phyloP scores from a whole-genome alignment of 768 basidiomycete species.

The Psilocybe cubensis region DNA sequence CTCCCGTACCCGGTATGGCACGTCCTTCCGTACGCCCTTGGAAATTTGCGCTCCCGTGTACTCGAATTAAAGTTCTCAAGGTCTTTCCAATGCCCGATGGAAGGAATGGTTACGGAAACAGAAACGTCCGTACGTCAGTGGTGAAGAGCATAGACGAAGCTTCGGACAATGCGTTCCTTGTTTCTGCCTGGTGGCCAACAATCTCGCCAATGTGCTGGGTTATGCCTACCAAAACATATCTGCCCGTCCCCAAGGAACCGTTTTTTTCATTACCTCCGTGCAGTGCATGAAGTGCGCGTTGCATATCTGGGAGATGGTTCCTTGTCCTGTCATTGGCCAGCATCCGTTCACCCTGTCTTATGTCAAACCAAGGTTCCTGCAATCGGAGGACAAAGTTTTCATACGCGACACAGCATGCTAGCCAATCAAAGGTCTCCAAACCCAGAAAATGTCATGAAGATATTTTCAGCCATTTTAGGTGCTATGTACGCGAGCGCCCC shows the following conservation, averaged over 20 bases:
- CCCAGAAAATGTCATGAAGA: neutral
- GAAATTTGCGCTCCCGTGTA: neutral
- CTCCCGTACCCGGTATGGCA: neutral
- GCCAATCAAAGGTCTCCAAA: neutral
- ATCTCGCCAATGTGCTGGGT: neutral
- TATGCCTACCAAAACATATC: neutral
- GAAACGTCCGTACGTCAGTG: neutral
- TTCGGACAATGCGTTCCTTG: neutral
- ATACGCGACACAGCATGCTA: neutral
- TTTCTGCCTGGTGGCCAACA: too few relatives aligned
- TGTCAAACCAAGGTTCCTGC: conserved; percentile 1
- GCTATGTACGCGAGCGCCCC: neutral
- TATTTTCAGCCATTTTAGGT: neutral
- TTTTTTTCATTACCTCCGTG: neutral
- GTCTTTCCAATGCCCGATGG: neutral
- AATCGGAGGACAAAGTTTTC: neutral
- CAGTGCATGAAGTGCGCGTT: neutral
- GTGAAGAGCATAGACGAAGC: too few relatives aligned
- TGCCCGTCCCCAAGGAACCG: neutral
- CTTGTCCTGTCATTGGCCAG: neutral
- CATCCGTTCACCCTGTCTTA: neutral
- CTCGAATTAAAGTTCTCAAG: neutral
- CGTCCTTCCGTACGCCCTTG: neutral
- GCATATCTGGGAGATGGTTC: neutral
- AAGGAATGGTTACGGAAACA: neutral